These are phyloP conservation scores for Dioszegia aurantiaca DNA, from an alignment of 768 basidiomycete genomes.

Conservation along the genomic window DNA sequence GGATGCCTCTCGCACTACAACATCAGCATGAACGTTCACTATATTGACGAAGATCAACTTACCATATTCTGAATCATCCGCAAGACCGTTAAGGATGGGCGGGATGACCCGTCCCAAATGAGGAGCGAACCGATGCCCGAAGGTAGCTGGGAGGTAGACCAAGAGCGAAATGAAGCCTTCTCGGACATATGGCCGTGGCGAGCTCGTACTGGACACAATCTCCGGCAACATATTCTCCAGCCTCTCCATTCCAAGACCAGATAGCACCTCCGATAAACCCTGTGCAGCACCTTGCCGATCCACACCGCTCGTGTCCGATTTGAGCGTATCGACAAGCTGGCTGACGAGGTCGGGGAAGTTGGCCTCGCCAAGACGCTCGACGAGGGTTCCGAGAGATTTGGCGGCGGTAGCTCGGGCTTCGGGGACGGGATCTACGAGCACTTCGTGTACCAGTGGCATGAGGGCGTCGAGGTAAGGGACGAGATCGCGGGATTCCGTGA, in stretches of 20 bases:
- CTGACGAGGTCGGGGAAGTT: constrained; percentile 95
- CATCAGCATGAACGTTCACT: background rate
- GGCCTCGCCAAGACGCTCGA: constrained; percentile 88
- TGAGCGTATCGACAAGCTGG: constrained; percentile 78
- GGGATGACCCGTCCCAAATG: constrained; percentile 91
- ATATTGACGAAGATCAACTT: constrained; percentile 8
- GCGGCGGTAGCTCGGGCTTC: constrained; percentile 97
- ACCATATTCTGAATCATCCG: constrained; percentile 83
- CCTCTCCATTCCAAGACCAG: constrained; percentile 95
- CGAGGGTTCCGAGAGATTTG: constrained; percentile 91
- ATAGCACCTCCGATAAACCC: constrained; percentile 89
- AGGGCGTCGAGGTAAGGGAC: constrained; percentile 87
- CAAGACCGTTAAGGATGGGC: constrained; percentile 84
- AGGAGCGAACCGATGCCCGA: constrained; percentile 92
- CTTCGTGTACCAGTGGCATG: constrained; percentile 83
- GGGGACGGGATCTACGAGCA: constrained; percentile 94
- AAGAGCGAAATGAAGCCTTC: constrained; percentile 99
- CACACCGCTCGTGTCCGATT: constrained; percentile 88
- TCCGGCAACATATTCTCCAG: constrained; percentile 88
- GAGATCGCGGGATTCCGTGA: constrained; percentile 64
- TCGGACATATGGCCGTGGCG: constrained; percentile 81
- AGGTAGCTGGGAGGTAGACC: constrained; percentile 91
- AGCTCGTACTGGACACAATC: constrained; percentile 85
- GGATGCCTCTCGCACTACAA: constrained; percentile 79
- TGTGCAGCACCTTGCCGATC: constrained; percentile 98